These are phyloP conservation scores for Colletotrichum trifolii DNA, from an alignment of 2,329 filamentous ascomycete species.

Conservation along the genomic window DNA sequence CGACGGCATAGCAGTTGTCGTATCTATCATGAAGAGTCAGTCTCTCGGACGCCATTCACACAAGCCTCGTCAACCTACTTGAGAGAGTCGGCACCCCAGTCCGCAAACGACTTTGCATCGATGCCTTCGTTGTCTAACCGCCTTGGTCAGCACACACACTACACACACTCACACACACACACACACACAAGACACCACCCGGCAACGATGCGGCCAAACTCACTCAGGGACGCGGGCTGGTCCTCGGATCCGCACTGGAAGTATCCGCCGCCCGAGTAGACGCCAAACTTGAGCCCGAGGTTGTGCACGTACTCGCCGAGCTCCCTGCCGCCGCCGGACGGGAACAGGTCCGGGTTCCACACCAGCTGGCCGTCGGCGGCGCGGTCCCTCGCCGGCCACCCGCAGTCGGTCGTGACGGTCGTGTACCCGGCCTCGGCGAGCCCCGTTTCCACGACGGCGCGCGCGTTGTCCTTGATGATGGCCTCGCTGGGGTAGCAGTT, in stretches of 20 bases:
- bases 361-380: slow-evolving; percentile 57
- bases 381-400: slow-evolving; percentile 59
- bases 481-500: slow-evolving; percentile 59
- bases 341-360: slow-evolving; percentile 62
- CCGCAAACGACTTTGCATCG: slow-evolving; percentile 53
- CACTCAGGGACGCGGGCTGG: slow-evolving; percentile 57
- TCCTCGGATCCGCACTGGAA: slow-evolving; percentile 56
- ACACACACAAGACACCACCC: rapidly evolving
- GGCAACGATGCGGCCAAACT: background rate
- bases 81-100: slow-evolving; percentile 59
- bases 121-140: slow-evolving; percentile 52
- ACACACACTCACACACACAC: no score
- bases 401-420: slow-evolving; percentile 68
- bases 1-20: slow-evolving; percentile 61
- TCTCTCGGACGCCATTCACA: no score
- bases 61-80: slow-evolving; percentile 54
- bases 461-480: slow-evolving; percentile 62
- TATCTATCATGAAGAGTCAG: slow-evolving; percentile 45
- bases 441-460: slow-evolving; percentile 63
- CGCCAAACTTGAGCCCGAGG: slow-evolving; percentile 61
- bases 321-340: slow-evolving; percentile 57
- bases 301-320: slow-evolving; percentile 61
- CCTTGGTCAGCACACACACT: background rate
- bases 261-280: slow-evolving; percentile 64
- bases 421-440: slow-evolving; percentile 65